Conservation (phyloP, 2,329 filamentous ascomycete species). For the Claviceps maximensis region DNA sequence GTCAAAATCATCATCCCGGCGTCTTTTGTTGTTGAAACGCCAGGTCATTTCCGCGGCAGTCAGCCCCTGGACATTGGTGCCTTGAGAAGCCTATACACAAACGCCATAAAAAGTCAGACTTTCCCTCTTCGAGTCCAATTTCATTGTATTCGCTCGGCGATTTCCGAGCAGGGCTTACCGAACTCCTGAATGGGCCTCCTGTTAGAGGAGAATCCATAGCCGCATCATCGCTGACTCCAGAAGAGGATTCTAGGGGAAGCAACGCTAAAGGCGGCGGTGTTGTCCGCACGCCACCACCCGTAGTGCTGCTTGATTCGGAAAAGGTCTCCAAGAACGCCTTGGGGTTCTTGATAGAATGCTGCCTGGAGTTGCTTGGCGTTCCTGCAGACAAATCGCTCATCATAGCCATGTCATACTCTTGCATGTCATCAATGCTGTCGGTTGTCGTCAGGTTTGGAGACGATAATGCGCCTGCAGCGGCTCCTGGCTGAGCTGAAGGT, state of each 20-base stretch:
- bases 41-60: constrained; percentile 63
- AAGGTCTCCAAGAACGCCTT: constrained; percentile 67
- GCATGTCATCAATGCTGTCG: constrained; percentile 54
- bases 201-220: constrained; percentile 56
- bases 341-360: constrained; percentile 58
- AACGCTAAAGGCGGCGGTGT: constrained; percentile 55
- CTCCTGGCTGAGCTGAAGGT: constrained; percentile 31
- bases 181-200: constrained; percentile 21
- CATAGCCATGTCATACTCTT: constrained; percentile 55
- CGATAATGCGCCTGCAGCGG: constrained; percentile 46
- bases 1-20: constrained; percentile 84
- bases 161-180: constrained; percentile 8
- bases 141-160: no score
- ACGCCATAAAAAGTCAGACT: background rate
- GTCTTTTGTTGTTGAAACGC: constrained; percentile 69
- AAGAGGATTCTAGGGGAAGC: constrained; percentile 45
- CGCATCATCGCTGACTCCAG: constrained; percentile 54
- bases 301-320: constrained; percentile 49
- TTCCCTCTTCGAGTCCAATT: no score
- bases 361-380: constrained; percentile 57
- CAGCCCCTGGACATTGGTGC: constrained; percentile 32
- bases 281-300: constrained; percentile 32
- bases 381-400: constrained; percentile 41
- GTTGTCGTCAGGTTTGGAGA: constrained; percentile 55
- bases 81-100: constrained; percentile 11